phyloP scores from a whole-genome alignment of 176 grass and related monocot species.

The Oryza australiensis region DNA sequence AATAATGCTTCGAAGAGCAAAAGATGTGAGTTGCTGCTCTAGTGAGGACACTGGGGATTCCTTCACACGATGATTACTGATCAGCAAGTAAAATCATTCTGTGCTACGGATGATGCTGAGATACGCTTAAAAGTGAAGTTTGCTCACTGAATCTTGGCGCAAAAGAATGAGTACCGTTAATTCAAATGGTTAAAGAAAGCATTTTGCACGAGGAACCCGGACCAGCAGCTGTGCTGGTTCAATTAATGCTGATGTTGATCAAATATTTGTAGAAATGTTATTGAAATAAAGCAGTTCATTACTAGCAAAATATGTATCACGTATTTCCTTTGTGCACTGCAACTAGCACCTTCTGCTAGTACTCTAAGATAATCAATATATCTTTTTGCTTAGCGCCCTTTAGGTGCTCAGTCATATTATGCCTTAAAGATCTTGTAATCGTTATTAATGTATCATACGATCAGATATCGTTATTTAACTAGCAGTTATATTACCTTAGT shows the following conservation, averaged over 20 bases:
- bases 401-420: not conserved
- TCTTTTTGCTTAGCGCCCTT: not conserved
- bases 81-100: slow-evolving; percentile 40
- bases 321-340: not conserved
- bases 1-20: slow-evolving; percentile 44
- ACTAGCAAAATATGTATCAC: not conserved
- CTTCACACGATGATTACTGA: slow-evolving; percentile 37
- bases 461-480: not conserved
- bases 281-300: slow-evolving; percentile 31
- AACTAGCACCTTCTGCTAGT: not conserved
- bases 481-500: too few species aligned
- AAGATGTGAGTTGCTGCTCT: slow-evolving; percentile 23
- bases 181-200: slow-evolving; percentile 42
- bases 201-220: slow-evolving; percentile 25
- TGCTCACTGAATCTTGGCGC: slow-evolving; percentile 33
- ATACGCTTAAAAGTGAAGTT: slow-evolving; percentile 27
- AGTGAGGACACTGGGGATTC: slow-evolving; percentile 6
- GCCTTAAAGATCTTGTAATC: not conserved
- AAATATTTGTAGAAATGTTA: slow-evolving; percentile 30
- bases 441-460: not conserved
- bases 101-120: slow-evolving; percentile 34
- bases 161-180: slow-evolving; percentile 27
- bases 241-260: slow-evolving; percentile 42
- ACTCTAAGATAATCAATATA: not conserved
- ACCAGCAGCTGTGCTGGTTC: slow-evolving; percentile 29